phyloP scores from a whole-genome alignment of 2,329 filamentous ascomycete species.

The Daldinia sp. region DNA sequence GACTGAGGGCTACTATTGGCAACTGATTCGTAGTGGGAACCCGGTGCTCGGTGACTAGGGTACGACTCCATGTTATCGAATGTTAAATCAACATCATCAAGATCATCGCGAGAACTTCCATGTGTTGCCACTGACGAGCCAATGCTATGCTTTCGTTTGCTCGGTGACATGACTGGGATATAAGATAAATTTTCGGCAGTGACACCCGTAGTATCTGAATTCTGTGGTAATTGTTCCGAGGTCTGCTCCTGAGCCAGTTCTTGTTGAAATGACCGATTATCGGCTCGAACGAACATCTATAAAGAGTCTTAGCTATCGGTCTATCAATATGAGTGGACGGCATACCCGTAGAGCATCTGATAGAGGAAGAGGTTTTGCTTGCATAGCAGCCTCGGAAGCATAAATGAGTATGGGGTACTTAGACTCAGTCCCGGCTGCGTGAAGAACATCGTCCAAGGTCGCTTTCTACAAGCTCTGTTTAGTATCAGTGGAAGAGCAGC shows the following conservation, averaged over 20 bases:
- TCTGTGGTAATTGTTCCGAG: conserved; percentile 37
- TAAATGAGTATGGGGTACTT: conserved; percentile 65
- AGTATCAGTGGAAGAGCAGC: conserved; percentile 15
- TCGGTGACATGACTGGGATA: conserved; percentile 18
- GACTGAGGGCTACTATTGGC: conserved; percentile 23
- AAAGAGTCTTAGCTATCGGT: conserved; percentile 42
- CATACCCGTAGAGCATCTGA: conserved; percentile 56
- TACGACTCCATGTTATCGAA: conserved; percentile 38
- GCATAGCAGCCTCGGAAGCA: conserved; percentile 64
- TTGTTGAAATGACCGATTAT: conserved; percentile 65
- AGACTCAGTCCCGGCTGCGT: conserved; percentile 61
- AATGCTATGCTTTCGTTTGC: conserved; percentile 48
- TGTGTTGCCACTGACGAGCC: conserved; percentile 51
- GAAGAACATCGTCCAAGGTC: conserved; percentile 59
- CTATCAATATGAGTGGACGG: conserved; percentile 19
- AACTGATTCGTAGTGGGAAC: conserved; percentile 26
- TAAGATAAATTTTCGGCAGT: conserved; percentile 40
- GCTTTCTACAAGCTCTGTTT: conserved; percentile 58
- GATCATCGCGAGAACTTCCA: conserved; percentile 45
- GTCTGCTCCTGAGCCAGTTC: conserved; percentile 59
- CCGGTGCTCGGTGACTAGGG: conserved; percentile 8
- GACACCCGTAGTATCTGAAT: conserved; percentile 23
- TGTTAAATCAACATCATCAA: conserved; percentile 46
- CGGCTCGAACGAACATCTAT: conserved; percentile 62
- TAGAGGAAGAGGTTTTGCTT: conserved; percentile 53